Base-by-base conservation (phyloP, 2,329 filamentous ascomycete genomes). In the Verticillium isaacii region DNA sequence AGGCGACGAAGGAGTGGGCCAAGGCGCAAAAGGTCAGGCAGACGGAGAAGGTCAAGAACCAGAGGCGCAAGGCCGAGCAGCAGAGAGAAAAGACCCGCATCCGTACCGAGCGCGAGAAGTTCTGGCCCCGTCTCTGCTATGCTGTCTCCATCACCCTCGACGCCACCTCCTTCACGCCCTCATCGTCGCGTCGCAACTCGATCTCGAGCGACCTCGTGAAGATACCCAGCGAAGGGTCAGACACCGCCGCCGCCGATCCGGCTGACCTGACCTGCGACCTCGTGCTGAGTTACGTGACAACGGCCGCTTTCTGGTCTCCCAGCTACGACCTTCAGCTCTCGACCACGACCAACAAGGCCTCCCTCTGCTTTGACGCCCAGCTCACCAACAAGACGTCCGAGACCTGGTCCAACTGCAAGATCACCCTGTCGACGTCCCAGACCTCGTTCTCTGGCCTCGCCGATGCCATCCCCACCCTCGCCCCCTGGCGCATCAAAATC, bases 341-440 rank as follows among this genome's bases (percentile, higher is more conserved):
- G 14, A 87, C 86, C 1, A 80, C 81, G 0, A 77, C 72, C 23
- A 81, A 79, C 57, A 80, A 80, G 0, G 85, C 79, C 1, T 74
- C 74, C 5, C 76, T 89, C 15, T 82, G 81, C 67, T 90, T 89
- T 69, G 84, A 88, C 60, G 86, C 87, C 1, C 80, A 83, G 65
- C 81, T 89, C 59, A 81, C 79, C 61, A 90, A 90, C 72, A 76
- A 76, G 58, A 88, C 85, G 0, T 85, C 83, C 0, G 87, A 90
- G 73, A 84, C 81, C 0, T 90, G 87, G 87, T 77, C 75, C 34
- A 81, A 84, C 71, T 83, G 84, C 70, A 84, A 82, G 64, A 73
- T 90, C 41, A 81, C 80, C 0, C 79, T 90, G 5, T 89, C 87
- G 2, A 89, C 85, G 0, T 88, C 85, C 0, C 84, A 89, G 67